phyloP scores from a whole-genome alignment of 768 basidiomycete genomes.

The Rhodotorula paludigena region DNA sequence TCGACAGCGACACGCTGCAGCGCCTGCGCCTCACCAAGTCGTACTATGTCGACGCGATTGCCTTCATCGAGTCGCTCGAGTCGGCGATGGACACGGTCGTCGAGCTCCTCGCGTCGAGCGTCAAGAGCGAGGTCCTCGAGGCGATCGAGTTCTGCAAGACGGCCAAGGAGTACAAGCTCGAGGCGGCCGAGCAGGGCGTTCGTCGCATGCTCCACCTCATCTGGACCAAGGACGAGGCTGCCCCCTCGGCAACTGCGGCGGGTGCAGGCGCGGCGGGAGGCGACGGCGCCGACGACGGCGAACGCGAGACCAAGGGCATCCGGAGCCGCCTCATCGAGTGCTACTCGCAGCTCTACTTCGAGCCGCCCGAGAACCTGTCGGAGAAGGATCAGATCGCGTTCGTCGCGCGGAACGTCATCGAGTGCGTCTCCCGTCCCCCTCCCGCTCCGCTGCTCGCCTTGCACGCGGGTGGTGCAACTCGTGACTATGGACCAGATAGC shows the following conservation, averaged over 20 bases:
- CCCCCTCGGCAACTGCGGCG: slow-evolving; percentile 48
- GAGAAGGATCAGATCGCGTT: slow-evolving; percentile 82
- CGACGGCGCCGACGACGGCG: slow-evolving; percentile 53
- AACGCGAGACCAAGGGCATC: slow-evolving; percentile 77
- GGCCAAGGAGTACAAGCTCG: slow-evolving; percentile 72
- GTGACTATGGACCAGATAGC: not conserved
- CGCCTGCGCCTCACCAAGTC: slow-evolving; percentile 70
- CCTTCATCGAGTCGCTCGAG: slow-evolving; percentile 70
- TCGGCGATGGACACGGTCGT: slow-evolving; percentile 64
- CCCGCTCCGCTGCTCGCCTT: not conserved
- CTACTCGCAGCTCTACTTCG: slow-evolving; percentile 83
- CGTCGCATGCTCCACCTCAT: slow-evolving; percentile 96
- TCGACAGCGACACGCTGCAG: slow-evolving; percentile 63
- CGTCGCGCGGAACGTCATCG: slow-evolving; percentile 94
- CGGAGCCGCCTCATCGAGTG: slow-evolving; percentile 80
- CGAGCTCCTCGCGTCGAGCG: slow-evolving; percentile 73
- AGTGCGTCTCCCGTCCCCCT: slow-evolving; percentile 56
- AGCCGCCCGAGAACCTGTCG: slow-evolving; percentile 60
- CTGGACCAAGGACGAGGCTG: slow-evolving; percentile 88
- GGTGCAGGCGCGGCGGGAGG: slow-evolving; percentile 44
- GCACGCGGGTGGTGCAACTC: too few relatives aligned
- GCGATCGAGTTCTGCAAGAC: slow-evolving; percentile 72
- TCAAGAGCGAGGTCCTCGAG: slow-evolving; percentile 52
- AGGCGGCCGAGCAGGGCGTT: slow-evolving; percentile 75
- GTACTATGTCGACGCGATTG: slow-evolving; percentile 78